These are phyloP conservation scores for Rhizopogon vulgaris DNA, from an alignment of 768 basidiomycete genomes.

Conservation along the genomic window DNA sequence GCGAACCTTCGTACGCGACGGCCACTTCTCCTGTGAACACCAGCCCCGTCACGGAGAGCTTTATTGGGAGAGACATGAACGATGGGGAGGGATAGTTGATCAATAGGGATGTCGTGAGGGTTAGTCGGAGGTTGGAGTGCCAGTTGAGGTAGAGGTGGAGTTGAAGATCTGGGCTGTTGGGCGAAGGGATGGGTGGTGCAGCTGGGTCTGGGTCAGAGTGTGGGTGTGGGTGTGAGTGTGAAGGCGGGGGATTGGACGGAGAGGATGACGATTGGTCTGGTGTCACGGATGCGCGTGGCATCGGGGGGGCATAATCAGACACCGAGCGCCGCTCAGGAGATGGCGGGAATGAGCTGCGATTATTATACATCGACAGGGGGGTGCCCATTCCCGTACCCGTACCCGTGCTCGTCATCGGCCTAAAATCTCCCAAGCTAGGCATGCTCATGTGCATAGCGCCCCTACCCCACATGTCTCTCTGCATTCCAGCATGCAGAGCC, in stretches of 20 bases:
- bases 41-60: slow-evolving; percentile 85
- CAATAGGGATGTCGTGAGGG: slow-evolving; percentile 84
- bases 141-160: slow-evolving; percentile 82
- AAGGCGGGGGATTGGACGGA: slow-evolving; percentile 7
- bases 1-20: slow-evolving; percentile 85
- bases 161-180: slow-evolving; percentile 67
- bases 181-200: slow-evolving; percentile 19
- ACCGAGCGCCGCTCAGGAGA: slow-evolving; percentile 15
- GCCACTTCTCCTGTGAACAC: slow-evolving; percentile 84
- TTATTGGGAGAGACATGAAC: slow-evolving; percentile 97
- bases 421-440: slow-evolving; percentile 34
- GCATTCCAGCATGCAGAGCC: slow-evolving; percentile 31
- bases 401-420: slow-evolving; percentile 10
- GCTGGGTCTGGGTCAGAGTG: slow-evolving; percentile 9
- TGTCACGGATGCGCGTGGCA: slow-evolving; percentile 12
- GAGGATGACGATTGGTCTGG: slow-evolving; percentile 10
- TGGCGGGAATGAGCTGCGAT: slow-evolving; percentile 28
- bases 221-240: slow-evolving; percentile 2
- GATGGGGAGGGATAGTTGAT: slow-evolving; percentile 95
- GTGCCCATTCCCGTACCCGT: slow-evolving; percentile 11
- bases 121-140: slow-evolving; percentile 83
- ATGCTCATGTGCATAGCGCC: slow-evolving; percentile 25
- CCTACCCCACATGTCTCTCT: slow-evolving; percentile 39
- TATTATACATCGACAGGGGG: slow-evolving; percentile 17
- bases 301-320: slow-evolving; percentile 9